Evolutionary conservation across 352 stramenopile species (phyloP).

Genomic region (Globisporangium splendens): DNA sequence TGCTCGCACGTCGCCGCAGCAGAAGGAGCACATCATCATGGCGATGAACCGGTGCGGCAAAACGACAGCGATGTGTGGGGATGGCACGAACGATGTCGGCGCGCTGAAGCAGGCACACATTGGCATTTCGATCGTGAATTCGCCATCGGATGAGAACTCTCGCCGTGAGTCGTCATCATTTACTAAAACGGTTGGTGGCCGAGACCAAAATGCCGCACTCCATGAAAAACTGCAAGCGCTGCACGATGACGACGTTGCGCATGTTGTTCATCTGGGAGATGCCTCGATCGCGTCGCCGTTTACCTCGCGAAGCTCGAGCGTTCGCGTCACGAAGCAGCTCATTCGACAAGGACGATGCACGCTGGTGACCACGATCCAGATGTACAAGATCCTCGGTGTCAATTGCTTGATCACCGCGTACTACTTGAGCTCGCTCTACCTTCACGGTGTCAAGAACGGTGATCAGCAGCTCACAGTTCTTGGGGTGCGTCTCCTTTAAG

Average conservation of each 20-base stretch:
- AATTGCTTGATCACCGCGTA: constrained; percentile 95
- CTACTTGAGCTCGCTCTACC: constrained; percentile 91
- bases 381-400: constrained; percentile 93
- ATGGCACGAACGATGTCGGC: constrained; percentile 95
- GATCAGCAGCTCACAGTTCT: constrained; percentile 85
- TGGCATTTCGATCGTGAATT: constrained; percentile 92
- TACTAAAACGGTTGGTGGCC: neutral
- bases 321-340: constrained; percentile 83
- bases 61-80: constrained; percentile 94
- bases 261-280: constrained; percentile 93
- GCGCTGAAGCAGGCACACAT: constrained; percentile 90
- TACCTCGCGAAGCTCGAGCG: constrained; percentile 88
- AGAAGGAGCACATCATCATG: constrained; percentile 92
- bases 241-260: constrained; percentile 24
- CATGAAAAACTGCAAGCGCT: constrained; percentile 15
- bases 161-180: neutral
- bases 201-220: constrained; percentile 5
- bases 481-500: constrained; percentile 23
- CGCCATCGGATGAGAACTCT: constrained; percentile 7
- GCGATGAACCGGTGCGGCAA: constrained; percentile 84
- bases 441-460: constrained; percentile 94
- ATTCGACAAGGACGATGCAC: constrained; percentile 94
- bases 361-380: constrained; percentile 95
- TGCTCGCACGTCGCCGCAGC: constrained; percentile 87
- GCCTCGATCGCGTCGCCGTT: constrained; percentile 97